Evolutionary conservation across 306 rosid species (phyloP).

Genomic region (Sesbania bispinosa): DNA sequence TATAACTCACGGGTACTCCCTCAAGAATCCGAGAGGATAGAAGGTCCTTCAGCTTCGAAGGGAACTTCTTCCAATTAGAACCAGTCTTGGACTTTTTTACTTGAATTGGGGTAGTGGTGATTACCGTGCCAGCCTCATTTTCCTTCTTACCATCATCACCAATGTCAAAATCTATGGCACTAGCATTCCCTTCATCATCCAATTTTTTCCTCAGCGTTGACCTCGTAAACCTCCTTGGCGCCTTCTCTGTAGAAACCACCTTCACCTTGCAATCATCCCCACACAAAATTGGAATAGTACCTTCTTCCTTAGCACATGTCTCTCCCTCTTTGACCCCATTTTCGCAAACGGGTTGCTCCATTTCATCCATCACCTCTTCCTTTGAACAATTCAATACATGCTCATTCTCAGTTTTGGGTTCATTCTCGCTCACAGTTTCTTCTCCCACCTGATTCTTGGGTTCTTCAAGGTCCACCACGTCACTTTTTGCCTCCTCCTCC

Average conservation of each 20-base stretch:
- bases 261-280: no score
- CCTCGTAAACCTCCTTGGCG: constrained; percentile 38
- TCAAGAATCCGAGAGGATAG: constrained; percentile 67
- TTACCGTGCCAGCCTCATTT: background rate
- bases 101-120: background rate
- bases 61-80: constrained; percentile 44
- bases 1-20: constrained; percentile 56
- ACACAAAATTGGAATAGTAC: no score
- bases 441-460: background rate
- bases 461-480: background rate
- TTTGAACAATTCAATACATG: background rate
- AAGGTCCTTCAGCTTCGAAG: constrained; percentile 58
- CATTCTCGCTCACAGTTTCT: background rate
- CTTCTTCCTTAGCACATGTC: background rate
- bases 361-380: constrained; percentile 6
- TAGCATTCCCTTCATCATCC: background rate
- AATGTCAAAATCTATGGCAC: background rate
- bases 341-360: no score
- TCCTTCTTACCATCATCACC: background rate
- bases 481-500: background rate
- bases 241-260: no score
- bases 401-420: background rate
- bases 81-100: constrained; percentile 9
- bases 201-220: constrained; percentile 34
- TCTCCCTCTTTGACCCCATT: background rate